Percentiles rank a stretch among this genome's conserved stretches.
These are phyloP conservation scores for Claviceps monticola DNA, from an alignment of 2,329 filamentous ascomycete species.

Conservation along the genomic window DNA sequence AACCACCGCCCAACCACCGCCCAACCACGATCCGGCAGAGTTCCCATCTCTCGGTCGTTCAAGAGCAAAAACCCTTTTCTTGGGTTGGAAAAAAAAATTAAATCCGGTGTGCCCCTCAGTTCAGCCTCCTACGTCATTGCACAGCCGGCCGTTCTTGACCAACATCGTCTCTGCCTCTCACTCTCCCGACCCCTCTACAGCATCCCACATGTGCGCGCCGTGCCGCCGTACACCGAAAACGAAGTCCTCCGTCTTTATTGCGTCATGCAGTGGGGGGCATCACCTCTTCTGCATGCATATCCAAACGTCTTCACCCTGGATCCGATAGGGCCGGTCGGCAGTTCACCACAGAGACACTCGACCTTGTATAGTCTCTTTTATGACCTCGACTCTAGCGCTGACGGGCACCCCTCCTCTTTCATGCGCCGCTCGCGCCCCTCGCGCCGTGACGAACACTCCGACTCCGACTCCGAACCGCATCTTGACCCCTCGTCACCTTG, in stretches of 20 bases:
- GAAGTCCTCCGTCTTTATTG: constrained; percentile 9
- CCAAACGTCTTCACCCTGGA: constrained; percentile 38
- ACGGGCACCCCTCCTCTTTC: constrained; percentile 7
- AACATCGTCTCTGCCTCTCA: neutral
- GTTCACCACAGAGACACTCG: constrained; percentile 5
- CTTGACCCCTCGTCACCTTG: neutral
- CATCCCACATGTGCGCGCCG: constrained; percentile 3
- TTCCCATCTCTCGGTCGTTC: constrained; percentile 1
- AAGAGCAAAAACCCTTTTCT: neutral
- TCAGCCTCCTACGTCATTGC: constrained; percentile 7
- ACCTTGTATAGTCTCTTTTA: constrained; percentile 9
- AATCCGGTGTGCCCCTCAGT: neutral
- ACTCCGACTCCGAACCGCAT: constrained; percentile 15
- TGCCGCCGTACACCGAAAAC: neutral
- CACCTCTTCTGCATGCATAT: constrained; percentile 42
- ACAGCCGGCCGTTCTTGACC: constrained; percentile 4
- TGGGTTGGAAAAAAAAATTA: neutral
- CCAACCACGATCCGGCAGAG: constrained; percentile 4
- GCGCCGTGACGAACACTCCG: constrained; percentile 38
- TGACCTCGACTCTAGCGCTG: constrained; percentile 11
- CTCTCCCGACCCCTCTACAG: constrained; percentile 1
- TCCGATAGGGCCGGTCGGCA: constrained; percentile 29
- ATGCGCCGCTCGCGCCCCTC: constrained; percentile 25
- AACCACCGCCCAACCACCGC: neutral
- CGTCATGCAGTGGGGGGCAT: constrained; percentile 44